Evolutionary conservation across 1,139 yeast species (phyloP).

Genomic region (Diutina mesorugosa): DNA sequence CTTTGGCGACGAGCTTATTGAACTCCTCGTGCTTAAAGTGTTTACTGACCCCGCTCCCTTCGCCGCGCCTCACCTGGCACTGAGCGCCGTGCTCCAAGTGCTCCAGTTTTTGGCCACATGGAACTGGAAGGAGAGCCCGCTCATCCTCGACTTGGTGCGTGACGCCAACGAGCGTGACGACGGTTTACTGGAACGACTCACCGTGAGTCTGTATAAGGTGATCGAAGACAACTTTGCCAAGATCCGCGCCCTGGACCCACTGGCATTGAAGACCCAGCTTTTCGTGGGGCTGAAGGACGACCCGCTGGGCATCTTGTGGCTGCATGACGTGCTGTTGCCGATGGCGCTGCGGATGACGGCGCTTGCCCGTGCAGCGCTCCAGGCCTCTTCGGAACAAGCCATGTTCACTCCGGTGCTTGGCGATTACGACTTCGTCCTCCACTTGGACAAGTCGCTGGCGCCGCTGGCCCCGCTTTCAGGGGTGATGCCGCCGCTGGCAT

Average conservation of each 20-base stretch:
- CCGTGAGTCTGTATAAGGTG: constrained; percentile 47
- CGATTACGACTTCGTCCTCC: constrained; percentile 73
- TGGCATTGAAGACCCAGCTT: constrained; percentile 64
- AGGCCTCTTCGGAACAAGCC: constrained; percentile 33
- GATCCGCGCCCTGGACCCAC: constrained; percentile 67
- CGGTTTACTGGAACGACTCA: constrained; percentile 48
- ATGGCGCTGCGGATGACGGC: constrained; percentile 84
- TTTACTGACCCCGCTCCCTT: constrained; percentile 84
- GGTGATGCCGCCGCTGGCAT: constrained; percentile 37
- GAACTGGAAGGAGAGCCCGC: constrained; percentile 90
- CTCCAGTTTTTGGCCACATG: constrained; percentile 63
- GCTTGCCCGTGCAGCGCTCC: constrained; percentile 57
- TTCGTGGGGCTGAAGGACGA: constrained; percentile 78
- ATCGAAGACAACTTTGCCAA: constrained; percentile 53
- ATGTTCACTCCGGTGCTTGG: constrained; percentile 70
- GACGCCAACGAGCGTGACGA: constrained; percentile 18
- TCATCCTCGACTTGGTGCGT: constrained; percentile 62
- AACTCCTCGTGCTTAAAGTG: constrained; percentile 68
- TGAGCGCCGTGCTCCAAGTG: constrained; percentile 69
- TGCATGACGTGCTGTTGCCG: constrained; percentile 57
- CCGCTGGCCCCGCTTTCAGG: constrained; percentile 36
- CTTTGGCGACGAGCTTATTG: constrained; percentile 67
- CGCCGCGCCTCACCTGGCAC: constrained; percentile 64
- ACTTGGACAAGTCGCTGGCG: constrained; percentile 31
- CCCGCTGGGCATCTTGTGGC: constrained; percentile 75